Evolutionary conservation across 139 green algal species (phyloP).

Genomic region (Edaphochlamys debaryana): DNA sequence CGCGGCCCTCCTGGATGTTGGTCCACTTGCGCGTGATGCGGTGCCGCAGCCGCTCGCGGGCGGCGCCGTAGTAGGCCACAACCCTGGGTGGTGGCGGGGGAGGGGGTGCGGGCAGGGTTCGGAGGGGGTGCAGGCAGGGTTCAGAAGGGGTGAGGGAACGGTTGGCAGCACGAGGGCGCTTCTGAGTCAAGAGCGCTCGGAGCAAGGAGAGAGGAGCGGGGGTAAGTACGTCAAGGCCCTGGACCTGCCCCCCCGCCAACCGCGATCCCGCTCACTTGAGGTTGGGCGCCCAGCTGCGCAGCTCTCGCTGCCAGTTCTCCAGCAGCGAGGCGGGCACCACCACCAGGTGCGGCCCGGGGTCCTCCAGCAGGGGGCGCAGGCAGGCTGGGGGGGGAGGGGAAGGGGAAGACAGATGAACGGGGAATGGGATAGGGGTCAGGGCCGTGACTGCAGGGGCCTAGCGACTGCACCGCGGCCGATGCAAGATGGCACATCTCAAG

Average conservation of each 20-base stretch:
- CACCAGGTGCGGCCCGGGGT: constrained; percentile 91
- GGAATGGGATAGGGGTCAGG: neutral
- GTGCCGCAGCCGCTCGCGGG: constrained; percentile 62
- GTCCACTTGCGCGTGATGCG: constrained; percentile 39
- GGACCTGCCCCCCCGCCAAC: no score
- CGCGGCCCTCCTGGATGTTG: constrained; percentile 9
- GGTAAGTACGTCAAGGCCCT: no score
- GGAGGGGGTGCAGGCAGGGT: neutral
- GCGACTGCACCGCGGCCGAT: no score
- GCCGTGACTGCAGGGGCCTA: neutral
- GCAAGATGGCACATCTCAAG: neutral
- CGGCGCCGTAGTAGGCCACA: constrained; percentile 84
- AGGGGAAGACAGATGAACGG: neutral
- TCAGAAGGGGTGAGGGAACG: neutral
- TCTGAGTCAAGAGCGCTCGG: no score
- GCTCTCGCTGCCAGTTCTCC: constrained; percentile 93
- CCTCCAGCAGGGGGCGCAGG: constrained; percentile 8
- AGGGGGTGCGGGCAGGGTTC: neutral
- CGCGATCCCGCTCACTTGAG: constrained; percentile 67
- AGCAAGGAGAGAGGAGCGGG: no score
- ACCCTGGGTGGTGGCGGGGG: constrained; percentile 47
- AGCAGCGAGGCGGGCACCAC: constrained; percentile 84
- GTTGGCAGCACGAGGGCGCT: no score
- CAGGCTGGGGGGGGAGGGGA: neutral
- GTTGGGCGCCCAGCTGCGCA: constrained; percentile 76